phyloP scores from a whole-genome alignment of 352 stramenopile genomes.

The Pseudoperonospora humuli region DNA sequence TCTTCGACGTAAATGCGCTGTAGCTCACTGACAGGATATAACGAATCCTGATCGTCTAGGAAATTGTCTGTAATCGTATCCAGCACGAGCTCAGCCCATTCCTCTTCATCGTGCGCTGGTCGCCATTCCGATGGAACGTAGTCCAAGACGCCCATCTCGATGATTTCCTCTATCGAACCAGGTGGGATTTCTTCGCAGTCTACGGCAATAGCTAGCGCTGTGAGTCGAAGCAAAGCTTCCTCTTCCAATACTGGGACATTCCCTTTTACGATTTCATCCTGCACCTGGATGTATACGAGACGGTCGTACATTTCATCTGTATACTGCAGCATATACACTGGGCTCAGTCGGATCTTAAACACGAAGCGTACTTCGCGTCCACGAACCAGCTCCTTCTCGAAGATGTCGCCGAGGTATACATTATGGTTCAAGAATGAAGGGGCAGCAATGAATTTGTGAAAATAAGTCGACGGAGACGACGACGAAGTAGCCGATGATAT shows the following conservation, averaged over 20 bases:
- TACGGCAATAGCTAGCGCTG: conserved; percentile 72
- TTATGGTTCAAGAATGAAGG: conserved; percentile 72
- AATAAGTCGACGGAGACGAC: conserved; percentile 45
- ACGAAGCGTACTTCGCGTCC: conserved; percentile 88
- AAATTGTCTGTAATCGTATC: conserved; percentile 47
- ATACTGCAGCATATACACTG: conserved; percentile 74
- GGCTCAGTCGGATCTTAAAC: conserved; percentile 88
- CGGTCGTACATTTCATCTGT: conserved; percentile 79
- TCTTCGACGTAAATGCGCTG: conserved; percentile 84
- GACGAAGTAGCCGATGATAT: conserved; percentile 28
- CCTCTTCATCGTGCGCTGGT: conserved; percentile 49
- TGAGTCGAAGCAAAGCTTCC: conserved; percentile 66
- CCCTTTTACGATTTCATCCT: conserved; percentile 88
- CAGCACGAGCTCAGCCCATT: conserved; percentile 76
- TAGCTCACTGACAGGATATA: conserved; percentile 41
- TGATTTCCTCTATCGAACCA: conserved; percentile 43
- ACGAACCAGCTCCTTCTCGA: conserved; percentile 86
- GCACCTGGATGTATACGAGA: conserved; percentile 85
- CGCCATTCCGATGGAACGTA: conserved; percentile 84
- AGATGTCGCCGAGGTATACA: conserved; percentile 87
- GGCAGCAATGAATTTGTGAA: conserved; percentile 71
- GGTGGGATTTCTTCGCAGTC: conserved; percentile 61
- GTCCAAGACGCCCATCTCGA: conserved; percentile 69
- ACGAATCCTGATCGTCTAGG: conserved; percentile 32
- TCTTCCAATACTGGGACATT: conserved; percentile 80